Base-by-base conservation (phyloP, 2,329 filamentous ascomycete genomes). In the Fusarium penzigii region DNA sequence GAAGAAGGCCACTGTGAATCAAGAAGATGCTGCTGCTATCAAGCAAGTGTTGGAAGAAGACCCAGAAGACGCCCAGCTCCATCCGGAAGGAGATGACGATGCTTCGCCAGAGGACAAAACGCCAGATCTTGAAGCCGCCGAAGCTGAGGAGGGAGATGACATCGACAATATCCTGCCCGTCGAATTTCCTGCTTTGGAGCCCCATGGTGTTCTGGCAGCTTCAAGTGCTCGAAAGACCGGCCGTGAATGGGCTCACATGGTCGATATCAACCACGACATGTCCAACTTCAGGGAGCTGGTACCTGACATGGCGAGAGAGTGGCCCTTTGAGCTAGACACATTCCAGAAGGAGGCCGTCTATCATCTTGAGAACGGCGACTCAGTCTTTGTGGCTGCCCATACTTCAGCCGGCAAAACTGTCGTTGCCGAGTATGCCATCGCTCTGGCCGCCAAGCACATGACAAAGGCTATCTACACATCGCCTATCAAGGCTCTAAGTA, bases 261-360 rank as follows among this genome's bases (percentile, higher is more conserved):
- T 99, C 2, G 93, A 99, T 69, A 88, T 97, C 62, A 92, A 93
- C 65, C 85, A 91, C 53, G 90, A 93, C 47, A 95, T 97, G 65
- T 80, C 89, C n/a, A 97, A 97, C 68, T 97, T 99, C 72, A 80
- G 82, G 52, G 93, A 97, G 55, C 78, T 99, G 38, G 92, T 99
- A 8, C 94, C 94, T 0, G 90, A 97, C 55, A 97, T 97, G 92
- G 94, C 94, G 2, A 84, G 88, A 58, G 89, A 95, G 58, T 99
- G 92, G 90, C 92, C 93, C 0, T 99, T 99, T 62, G 94, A 99
- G 70, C 84, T 97, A 36, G 94, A 99, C 65, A 96, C 89, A 0
- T 99, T 99, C 74, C 94, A 99, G 68, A 99, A 99, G 68, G 94
- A 99, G 74, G 94, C 94, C 6, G 90, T 99, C 2, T 99, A 97